A percentile compares a stretch with the other conserved stretches of the same genome.
These are phyloP conservation scores for Pestalotiopsis sp. DNA, from an alignment of 2,329 filamentous ascomycete genomes.

Conservation along the genomic window DNA sequence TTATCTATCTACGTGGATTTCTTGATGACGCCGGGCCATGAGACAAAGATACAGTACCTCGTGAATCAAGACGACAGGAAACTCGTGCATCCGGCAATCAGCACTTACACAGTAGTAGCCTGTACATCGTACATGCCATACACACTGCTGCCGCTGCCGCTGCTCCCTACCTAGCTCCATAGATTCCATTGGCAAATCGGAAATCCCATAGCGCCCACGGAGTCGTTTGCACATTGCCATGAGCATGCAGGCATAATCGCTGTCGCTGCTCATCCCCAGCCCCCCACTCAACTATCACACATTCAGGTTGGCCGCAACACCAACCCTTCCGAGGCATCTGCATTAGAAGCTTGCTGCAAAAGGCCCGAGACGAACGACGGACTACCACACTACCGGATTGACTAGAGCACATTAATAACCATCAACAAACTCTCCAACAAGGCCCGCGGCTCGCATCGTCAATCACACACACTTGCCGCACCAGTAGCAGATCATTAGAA, in stretches of 20 bases:
- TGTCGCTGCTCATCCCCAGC: neutral
- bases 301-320: neutral
- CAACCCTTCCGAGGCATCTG: slow-evolving; percentile 2
- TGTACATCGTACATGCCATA: neutral
- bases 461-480: neutral
- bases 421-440: neutral
- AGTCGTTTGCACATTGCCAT: slow-evolving; percentile 9
- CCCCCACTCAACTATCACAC: neutral
- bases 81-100: neutral
- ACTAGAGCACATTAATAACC: neutral
- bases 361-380: slow-evolving; percentile 11
- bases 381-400: neutral
- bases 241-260: neutral
- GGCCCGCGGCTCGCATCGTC: neutral
- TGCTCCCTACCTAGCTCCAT: neutral
- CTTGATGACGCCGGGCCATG: neutral
- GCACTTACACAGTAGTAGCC: neutral
- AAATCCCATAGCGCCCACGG: slow-evolving; percentile 13
- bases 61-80: neutral
- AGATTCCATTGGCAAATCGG: slow-evolving; percentile 11
- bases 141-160: neutral
- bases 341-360: slow-evolving; percentile 11
- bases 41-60: neutral
- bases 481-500: neutral
- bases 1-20: neutral